Conservation (phyloP, 495 filamentous ascomycete genomes). For the Clohesyomyces aquaticus region DNA sequence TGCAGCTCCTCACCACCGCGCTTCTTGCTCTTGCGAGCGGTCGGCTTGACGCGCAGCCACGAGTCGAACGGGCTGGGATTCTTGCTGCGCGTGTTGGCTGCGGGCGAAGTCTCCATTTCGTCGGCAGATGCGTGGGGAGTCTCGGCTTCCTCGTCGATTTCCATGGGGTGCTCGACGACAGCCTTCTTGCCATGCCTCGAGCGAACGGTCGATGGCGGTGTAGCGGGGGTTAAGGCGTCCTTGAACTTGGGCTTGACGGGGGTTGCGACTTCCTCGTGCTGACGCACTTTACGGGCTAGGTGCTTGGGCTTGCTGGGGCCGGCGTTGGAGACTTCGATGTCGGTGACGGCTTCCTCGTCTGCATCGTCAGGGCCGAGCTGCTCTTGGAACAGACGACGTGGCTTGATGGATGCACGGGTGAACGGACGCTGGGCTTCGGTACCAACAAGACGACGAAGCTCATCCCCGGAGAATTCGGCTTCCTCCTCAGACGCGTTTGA, state of each 20-base stretch:
- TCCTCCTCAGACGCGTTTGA: conserved; percentile 52
- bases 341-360: conserved; percentile 54
- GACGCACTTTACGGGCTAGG: background rate
- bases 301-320: conserved; percentile 3
- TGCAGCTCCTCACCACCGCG: conserved; percentile 17
- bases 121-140: background rate
- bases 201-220: conserved; percentile 36
- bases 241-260: conserved; percentile 1
- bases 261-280: conserved; percentile 5
- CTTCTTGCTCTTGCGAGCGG: conserved; percentile 19
- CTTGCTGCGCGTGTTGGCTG: background rate
- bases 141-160: conserved; percentile 9
- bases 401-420: conserved; percentile 76
- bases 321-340: conserved; percentile 49
- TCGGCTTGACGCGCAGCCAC: conserved; percentile 30
- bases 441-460: conserved; percentile 51
- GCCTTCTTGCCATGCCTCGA: conserved; percentile 12
- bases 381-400: conserved; percentile 80
- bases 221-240: conserved; percentile 4
- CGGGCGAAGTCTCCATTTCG: background rate
- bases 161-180: background rate
- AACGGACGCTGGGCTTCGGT: conserved; percentile 53
- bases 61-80: conserved; percentile 20
- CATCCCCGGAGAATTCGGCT: conserved; percentile 54
- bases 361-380: conserved; percentile 48